phyloP scores from a whole-genome alignment of 495 filamentous ascomycete genomes.

The Wilcoxina mikolae region DNA sequence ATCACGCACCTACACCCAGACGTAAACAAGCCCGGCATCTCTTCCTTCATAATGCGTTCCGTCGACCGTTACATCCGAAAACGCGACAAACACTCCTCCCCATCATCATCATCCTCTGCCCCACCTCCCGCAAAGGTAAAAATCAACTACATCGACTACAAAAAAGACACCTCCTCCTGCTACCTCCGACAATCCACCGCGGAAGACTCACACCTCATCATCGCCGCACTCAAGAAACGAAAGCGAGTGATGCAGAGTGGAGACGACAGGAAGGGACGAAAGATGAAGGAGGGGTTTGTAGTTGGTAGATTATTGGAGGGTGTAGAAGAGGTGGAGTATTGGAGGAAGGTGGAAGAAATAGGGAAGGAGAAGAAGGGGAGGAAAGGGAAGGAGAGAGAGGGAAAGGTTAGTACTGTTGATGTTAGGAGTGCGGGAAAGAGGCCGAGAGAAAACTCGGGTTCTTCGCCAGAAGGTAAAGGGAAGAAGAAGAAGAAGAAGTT shows the following conservation, averaged over 20 bases:
- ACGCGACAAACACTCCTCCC: neutral
- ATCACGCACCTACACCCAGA: conserved; percentile 17
- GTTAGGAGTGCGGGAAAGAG: neutral
- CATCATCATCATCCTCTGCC: no score
- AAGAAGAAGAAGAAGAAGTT: neutral
- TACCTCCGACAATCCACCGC: conserved; percentile 17
- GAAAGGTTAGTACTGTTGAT: neutral
- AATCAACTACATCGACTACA: conserved; percentile 27
- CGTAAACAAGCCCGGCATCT: conserved; percentile 20
- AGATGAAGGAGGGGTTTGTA: conserved; percentile 16
- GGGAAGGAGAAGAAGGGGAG: neutral
- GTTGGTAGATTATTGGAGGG: conserved; percentile 16
- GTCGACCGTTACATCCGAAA: conserved; percentile 21
- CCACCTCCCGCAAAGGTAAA: no score
- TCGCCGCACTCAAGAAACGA: conserved; percentile 18
- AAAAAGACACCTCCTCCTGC: conserved; percentile 18
- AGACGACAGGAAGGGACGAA: conserved; percentile 19
- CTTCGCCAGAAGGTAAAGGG: neutral
- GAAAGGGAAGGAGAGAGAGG: neutral
- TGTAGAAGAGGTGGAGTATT: conserved; percentile 22
- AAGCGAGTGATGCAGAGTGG: conserved; percentile 20
- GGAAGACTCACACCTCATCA: conserved; percentile 20
- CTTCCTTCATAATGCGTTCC: conserved; percentile 16
- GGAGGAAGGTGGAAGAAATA: conserved; percentile 15
- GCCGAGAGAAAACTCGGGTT: conserved; percentile 7